phyloP scores from a whole-genome alignment of 768 basidiomycete species.

The Tricholoma saponaceum region DNA sequence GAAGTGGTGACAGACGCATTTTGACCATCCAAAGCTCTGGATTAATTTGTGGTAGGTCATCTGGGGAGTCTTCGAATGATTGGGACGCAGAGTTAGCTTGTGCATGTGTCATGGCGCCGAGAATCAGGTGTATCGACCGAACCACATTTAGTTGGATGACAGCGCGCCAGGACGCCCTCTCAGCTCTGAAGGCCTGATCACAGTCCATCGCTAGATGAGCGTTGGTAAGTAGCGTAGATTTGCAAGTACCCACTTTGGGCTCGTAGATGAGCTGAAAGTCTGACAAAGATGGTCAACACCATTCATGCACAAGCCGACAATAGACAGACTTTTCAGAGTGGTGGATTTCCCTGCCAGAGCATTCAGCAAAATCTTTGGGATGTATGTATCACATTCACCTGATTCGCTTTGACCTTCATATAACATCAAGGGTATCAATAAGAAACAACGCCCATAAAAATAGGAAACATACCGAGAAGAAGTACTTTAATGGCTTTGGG shows the following conservation, averaged over 20 bases:
- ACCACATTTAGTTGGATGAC: constrained; percentile 72
- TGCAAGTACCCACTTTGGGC: constrained; percentile 38
- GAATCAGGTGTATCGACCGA: constrained; percentile 59
- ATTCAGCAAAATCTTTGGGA: not conserved
- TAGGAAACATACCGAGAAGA: constrained; percentile 47
- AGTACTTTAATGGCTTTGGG: constrained; percentile 55
- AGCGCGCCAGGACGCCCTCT: constrained; percentile 61
- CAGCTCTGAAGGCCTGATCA: constrained; percentile 48
- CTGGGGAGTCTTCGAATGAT: constrained; percentile 9
- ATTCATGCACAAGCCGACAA: not conserved
- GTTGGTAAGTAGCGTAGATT: not conserved
- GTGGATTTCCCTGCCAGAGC: constrained; percentile 65
- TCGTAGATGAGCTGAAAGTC: constrained; percentile 66
- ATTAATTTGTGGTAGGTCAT: constrained; percentile 30
- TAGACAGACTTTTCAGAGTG: constrained; percentile 68
- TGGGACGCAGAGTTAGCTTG: constrained; percentile 14
- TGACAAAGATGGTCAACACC: constrained; percentile 16
- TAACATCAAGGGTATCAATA: not conserved
- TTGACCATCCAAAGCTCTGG: constrained; percentile 49
- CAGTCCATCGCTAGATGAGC: not conserved
- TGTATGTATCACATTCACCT: constrained; percentile 35
- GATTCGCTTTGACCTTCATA: constrained; percentile 73
- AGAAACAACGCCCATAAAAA: not conserved
- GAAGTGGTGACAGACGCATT: constrained; percentile 56
- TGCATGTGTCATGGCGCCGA: constrained; percentile 45